Percentiles rank a stretch among this genome's conserved stretches.
These are phyloP conservation scores for Fusarium avenaceum DNA, from an alignment of 2,329 filamentous ascomycete species.

Conservation along the genomic window DNA sequence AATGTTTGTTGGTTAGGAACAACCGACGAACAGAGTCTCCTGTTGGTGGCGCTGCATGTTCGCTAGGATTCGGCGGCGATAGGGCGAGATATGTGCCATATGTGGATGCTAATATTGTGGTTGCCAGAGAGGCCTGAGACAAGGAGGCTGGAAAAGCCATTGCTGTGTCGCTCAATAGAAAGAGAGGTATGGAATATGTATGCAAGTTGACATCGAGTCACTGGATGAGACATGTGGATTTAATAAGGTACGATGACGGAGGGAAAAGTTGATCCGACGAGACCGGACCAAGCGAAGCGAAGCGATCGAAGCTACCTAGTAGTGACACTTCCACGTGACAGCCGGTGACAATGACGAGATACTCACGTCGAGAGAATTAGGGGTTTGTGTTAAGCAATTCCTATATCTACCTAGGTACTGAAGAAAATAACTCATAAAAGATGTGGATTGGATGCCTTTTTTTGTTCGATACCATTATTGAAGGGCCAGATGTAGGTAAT, in stretches of 20 bases:
- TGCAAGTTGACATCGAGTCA: neutral
- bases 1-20: constrained; percentile 47
- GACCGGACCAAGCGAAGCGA: neutral
- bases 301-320: too few species aligned
- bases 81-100: constrained; percentile 51
- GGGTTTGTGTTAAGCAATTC: neutral
- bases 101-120: constrained; percentile 48
- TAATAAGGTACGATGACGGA: constrained; percentile 4
- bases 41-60: constrained; percentile 18
- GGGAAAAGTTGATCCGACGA: neutral
- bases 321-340: constrained; percentile 5
- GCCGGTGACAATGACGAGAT: neutral
- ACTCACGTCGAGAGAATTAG: neutral
- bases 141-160: constrained; percentile 27
- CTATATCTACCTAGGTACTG: too few species aligned
- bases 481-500: too few species aligned
- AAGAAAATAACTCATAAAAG: too few species aligned
- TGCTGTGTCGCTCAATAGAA: neutral
- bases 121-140: constrained; percentile 38
- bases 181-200: neutral
- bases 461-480: too few species aligned
- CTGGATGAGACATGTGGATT: neutral
- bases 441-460: too few species aligned
- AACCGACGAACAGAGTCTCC: constrained; percentile 45
- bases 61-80: constrained; percentile 51